Percentiles rank a stretch among this genome's conserved stretches.
Conservation (phyloP, 2,329 filamentous ascomycete genomes). For the Periconia macrospinosa region DNA sequence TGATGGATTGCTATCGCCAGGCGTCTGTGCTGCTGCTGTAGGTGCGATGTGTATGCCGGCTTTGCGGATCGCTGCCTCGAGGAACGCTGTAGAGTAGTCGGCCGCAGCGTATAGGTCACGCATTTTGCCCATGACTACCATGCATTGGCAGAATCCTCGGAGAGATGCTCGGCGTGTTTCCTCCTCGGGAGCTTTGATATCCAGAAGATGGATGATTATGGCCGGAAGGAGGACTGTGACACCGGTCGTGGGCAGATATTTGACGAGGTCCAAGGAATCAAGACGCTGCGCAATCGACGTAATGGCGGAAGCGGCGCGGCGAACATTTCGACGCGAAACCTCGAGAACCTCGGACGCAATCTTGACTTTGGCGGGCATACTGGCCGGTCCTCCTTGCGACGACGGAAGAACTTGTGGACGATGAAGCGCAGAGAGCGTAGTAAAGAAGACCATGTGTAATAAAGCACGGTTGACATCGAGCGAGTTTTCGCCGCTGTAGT, state of each 20-base stretch:
- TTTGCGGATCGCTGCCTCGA: constrained; percentile 89
- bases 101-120: constrained; percentile 89
- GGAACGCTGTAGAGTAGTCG: constrained; percentile 93
- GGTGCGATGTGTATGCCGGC: constrained; percentile 73
- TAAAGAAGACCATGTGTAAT: constrained; percentile 91
- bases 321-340: constrained; percentile 78
- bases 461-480: constrained; percentile 78
- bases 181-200: constrained; percentile 82
- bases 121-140: constrained; percentile 85
- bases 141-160: constrained; percentile 85
- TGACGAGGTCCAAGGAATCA: constrained; percentile 71
- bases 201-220: constrained; percentile 89
- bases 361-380: constrained; percentile 44
- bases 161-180: constrained; percentile 73
- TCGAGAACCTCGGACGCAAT: constrained; percentile 70
- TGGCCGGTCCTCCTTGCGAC: constrained; percentile 56
- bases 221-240: constrained; percentile 89
- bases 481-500: constrained; percentile 61
- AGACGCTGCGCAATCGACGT: constrained; percentile 81
- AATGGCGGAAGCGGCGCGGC: constrained; percentile 81
- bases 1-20: constrained; percentile 13
- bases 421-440: constrained; percentile 86
- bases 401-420: constrained; percentile 87
- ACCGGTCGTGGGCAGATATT: constrained; percentile 82
- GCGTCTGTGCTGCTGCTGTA: constrained; percentile 14